phyloP scores from a whole-genome alignment of 2,329 filamentous ascomycete genomes.

The Nemania diffusa region DNA sequence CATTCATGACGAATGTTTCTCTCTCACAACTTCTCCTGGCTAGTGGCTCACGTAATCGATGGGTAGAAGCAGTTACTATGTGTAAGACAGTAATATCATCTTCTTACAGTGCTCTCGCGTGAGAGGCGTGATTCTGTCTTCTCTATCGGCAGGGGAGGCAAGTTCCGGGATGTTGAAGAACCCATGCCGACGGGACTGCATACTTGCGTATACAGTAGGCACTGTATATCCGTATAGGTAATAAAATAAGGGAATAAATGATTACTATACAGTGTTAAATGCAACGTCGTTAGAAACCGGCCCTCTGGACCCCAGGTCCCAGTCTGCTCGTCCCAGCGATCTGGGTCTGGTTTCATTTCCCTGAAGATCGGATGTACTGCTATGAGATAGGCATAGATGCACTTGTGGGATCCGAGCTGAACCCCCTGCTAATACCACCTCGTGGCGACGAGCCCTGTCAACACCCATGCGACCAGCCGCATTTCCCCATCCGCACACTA shows the following conservation, averaged over 20 bases:
- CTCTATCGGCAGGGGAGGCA: not conserved
- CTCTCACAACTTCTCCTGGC: not conserved
- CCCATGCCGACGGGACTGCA: constrained; percentile 2
- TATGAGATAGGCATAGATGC: constrained; percentile 17
- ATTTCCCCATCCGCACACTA: constrained; percentile 3
- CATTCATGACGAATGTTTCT: constrained; percentile 14
- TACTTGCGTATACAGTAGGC: too few relatives aligned
- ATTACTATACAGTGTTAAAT: constrained; percentile 29
- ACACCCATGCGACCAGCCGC: constrained; percentile 28
- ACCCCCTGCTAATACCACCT: constrained; percentile 29
- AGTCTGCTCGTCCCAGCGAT: constrained; percentile 41
- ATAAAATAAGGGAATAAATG: constrained; percentile 28
- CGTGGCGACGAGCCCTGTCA: constrained; percentile 22
- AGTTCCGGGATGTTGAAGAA: not conserved
- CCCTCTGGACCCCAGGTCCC: constrained; percentile 1
- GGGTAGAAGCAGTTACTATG: not conserved
- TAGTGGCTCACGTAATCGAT: not conserved
- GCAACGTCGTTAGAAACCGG: constrained; percentile 4
- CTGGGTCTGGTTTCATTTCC: constrained; percentile 42
- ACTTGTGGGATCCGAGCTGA: constrained; percentile 32
- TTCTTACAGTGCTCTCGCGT: not conserved
- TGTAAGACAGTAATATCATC: not conserved
- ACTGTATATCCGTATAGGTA: too few relatives aligned
- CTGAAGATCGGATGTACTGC: constrained; percentile 43
- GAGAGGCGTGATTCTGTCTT: not conserved